Conservation (phyloP, 2,329 filamentous ascomycete genomes). For the Rutstroemia sp. region DNA sequence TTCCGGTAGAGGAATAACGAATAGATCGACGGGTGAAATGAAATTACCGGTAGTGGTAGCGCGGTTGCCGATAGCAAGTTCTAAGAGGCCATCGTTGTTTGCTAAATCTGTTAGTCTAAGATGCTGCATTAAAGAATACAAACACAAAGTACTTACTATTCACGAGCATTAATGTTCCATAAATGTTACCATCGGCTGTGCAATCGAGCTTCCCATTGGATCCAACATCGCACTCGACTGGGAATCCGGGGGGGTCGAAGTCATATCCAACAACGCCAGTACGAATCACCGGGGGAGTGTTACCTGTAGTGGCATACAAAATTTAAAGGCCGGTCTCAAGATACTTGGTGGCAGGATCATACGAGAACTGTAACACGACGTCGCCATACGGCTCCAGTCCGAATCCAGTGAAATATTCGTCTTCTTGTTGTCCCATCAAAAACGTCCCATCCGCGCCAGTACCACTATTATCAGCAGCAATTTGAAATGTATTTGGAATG, state of each 20-base stretch:
- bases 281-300: neutral
- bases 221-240: neutral
- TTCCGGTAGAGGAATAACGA: too few species aligned
- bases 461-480: neutral
- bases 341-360: neutral
- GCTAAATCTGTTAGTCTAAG: too few species aligned
- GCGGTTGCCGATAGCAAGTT: too few species aligned
- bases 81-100: too few species aligned
- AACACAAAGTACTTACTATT: neutral
- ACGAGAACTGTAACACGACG: neutral
- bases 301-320: neutral
- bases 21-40: too few species aligned
- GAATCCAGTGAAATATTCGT: conserved; percentile 2
- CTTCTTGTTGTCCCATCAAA: neutral
- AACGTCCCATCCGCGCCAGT: neutral
- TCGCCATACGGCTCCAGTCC: neutral
- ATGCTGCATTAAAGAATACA: too few species aligned
- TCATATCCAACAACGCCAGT: neutral
- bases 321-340: neutral
- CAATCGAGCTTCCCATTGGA: neutral
- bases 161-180: neutral
- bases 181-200: neutral
- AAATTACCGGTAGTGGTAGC: too few species aligned
- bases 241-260: neutral
- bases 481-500: neutral